Conservation (phyloP, 2,329 filamentous ascomycete genomes). For the Alternaria metachromatica region DNA sequence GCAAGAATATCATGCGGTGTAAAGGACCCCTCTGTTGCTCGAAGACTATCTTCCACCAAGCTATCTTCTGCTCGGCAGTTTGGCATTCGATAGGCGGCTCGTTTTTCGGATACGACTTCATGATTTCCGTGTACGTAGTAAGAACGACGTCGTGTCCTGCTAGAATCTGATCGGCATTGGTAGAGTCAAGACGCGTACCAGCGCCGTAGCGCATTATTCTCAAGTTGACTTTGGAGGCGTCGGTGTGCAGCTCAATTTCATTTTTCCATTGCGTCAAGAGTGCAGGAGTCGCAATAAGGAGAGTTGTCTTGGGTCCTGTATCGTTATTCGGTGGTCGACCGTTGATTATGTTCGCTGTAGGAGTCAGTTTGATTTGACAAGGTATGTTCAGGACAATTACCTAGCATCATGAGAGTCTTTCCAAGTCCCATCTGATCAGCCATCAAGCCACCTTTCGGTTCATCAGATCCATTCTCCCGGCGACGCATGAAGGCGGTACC, state of each 20-base stretch:
- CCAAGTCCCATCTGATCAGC: conserved; percentile 54
- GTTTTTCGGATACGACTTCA: conserved; percentile 52
- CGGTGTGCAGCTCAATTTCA: conserved; percentile 42
- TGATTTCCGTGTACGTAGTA: conserved; percentile 54
- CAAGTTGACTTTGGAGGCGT: conserved; percentile 8
- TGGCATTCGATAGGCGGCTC: conserved; percentile 46
- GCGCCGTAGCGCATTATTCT: conserved; percentile 37
- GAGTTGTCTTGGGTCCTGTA: conserved; percentile 41
- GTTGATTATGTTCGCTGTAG: conserved; percentile 54
- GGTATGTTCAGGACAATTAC: conserved; percentile 8
- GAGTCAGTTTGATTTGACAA: not conserved
- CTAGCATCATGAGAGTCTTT: conserved; percentile 50
- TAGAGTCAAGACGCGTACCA: conserved; percentile 35
- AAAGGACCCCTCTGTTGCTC: conserved; percentile 41
- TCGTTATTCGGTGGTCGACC: conserved; percentile 28
- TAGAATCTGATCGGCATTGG: conserved; percentile 15
- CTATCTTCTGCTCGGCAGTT: conserved; percentile 49
- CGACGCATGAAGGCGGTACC: conserved; percentile 62
- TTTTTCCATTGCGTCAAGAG: conserved; percentile 51
- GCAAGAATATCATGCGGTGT: conserved; percentile 48
- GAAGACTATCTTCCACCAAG: conserved; percentile 46
- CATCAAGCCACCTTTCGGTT: conserved; percentile 52
- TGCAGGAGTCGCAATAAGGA: conserved; percentile 52
- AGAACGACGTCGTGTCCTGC: conserved; percentile 43
- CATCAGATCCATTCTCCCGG: conserved; percentile 52